Evolutionary conservation across 371 early-diverging fungal genomes (phyloP).

Genomic region (Mortierella sp.): DNA sequence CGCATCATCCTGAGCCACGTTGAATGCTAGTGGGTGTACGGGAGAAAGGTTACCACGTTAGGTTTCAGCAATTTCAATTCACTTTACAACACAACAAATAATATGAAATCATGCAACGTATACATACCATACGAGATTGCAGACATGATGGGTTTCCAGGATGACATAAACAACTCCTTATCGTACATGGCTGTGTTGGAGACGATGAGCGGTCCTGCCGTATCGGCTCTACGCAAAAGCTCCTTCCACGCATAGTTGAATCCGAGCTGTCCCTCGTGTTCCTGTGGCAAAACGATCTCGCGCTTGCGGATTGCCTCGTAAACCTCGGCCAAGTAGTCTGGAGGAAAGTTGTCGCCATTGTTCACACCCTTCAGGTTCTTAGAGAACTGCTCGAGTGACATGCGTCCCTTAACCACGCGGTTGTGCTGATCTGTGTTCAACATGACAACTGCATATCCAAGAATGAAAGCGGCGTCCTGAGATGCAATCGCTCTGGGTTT

Average conservation of each 20-base stretch:
- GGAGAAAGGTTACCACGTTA: background rate
- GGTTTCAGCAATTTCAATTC: background rate
- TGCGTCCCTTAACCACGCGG: slow-evolving; percentile 81
- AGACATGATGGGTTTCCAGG: slow-evolving; percentile 75
- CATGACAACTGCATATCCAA: slow-evolving; percentile 93
- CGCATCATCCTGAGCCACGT: slow-evolving; percentile 84
- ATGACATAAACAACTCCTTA: slow-evolving; percentile 73
- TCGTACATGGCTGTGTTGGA: slow-evolving; percentile 72
- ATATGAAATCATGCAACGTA: background rate
- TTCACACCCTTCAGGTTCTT: slow-evolving; percentile 88
- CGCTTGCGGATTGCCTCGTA: slow-evolving; percentile 82
- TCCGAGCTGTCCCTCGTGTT: slow-evolving; percentile 94
- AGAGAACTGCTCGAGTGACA: slow-evolving; percentile 89
- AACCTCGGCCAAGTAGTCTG: slow-evolving; percentile 83
- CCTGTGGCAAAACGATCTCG: slow-evolving; percentile 92
- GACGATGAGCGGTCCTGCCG: slow-evolving; percentile 64
- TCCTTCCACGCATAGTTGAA: slow-evolving; percentile 97
- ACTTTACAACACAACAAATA: background rate
- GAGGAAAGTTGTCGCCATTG: slow-evolving; percentile 77
- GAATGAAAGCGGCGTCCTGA: slow-evolving; percentile 83
- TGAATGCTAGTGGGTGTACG: slow-evolving; percentile 69
- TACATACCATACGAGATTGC: slow-evolving; percentile 77
- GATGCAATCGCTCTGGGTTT: slow-evolving; percentile 76
- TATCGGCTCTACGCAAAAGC: slow-evolving; percentile 71
- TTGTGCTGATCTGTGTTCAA: slow-evolving; percentile 97